phyloP scores from a whole-genome alignment of 176 grass and related monocot genomes.

The Aegilops speltoides region DNA sequence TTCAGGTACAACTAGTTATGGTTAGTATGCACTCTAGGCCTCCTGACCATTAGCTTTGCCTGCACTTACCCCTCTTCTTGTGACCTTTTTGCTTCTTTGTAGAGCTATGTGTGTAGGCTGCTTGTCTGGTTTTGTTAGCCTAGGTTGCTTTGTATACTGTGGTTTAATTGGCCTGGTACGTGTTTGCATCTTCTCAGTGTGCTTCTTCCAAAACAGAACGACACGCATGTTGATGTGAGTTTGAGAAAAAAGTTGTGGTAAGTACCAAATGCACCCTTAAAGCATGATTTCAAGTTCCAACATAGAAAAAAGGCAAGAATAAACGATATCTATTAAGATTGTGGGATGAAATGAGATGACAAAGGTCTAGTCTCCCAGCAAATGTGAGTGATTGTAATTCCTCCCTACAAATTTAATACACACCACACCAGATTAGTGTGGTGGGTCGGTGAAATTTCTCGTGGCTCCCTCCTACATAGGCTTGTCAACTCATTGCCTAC shows the following conservation, averaged over 20 bases:
- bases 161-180: not conserved
- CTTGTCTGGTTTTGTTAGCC: not conserved
- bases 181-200: not conserved
- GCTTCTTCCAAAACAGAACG: not conserved
- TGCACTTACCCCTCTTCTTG: not conserved
- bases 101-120: not conserved
- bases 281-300: not conserved
- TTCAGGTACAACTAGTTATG: not conserved
- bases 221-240: not conserved
- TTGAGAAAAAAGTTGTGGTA: not conserved
- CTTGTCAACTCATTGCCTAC: conserved; percentile 21
- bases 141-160: not conserved
- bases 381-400: conserved; percentile 18
- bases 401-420: conserved; percentile 7
- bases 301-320: not conserved
- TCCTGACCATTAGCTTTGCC: not conserved
- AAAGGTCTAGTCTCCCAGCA: not conserved
- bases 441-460: conserved; percentile 9
- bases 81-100: not conserved
- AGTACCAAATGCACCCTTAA: conserved; percentile 4
- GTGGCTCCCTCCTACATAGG: conserved; percentile 29
- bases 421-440: not conserved
- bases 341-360: conserved; percentile 12
- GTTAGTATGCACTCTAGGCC: not conserved
- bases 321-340: not conserved